These are phyloP conservation scores for Xylaria bambusicola DNA, from an alignment of 495 filamentous ascomycete genomes.

Conservation along the genomic window DNA sequence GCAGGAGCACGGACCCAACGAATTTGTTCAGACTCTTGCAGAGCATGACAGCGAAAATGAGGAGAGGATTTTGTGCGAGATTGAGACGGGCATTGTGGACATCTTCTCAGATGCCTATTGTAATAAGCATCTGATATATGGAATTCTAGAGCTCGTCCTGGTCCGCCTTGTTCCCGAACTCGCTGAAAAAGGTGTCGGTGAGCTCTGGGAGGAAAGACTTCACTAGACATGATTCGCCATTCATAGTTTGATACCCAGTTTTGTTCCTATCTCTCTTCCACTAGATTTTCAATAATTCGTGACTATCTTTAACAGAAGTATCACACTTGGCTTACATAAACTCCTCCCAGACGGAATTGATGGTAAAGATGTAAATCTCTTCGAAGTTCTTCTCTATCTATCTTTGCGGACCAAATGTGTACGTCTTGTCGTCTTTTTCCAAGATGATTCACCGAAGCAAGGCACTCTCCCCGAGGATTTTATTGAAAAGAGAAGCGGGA, in stretches of 20 bases:
- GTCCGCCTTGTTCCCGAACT: conserved; percentile 83
- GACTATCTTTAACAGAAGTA: background rate
- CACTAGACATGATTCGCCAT: conserved; percentile 34
- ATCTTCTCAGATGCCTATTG: conserved; percentile 78
- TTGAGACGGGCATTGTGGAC: conserved; percentile 63
- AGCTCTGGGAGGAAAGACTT: conserved; percentile 73
- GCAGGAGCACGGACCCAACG: background rate
- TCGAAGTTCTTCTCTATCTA: conserved; percentile 1
- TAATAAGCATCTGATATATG: conserved; percentile 86
- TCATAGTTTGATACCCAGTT: background rate
- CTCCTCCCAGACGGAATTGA: background rate
- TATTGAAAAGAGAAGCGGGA: background rate
- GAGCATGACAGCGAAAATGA: conserved; percentile 37
- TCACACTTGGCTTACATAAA: background rate
- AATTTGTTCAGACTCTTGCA: conserved; percentile 32
- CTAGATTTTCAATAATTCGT: background rate
- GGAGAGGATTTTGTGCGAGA: conserved; percentile 42
- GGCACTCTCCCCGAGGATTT: background rate
- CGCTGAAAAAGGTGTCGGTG: conserved; percentile 67
- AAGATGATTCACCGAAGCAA: background rate
- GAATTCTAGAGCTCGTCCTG: conserved; percentile 74
- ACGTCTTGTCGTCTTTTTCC: background rate
- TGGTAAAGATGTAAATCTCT: background rate
- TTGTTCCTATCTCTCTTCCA: background rate
- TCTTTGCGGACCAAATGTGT: background rate